Conservation (phyloP, 2,329 filamentous ascomycete species). For the Fusarium liriodendri region DNA sequence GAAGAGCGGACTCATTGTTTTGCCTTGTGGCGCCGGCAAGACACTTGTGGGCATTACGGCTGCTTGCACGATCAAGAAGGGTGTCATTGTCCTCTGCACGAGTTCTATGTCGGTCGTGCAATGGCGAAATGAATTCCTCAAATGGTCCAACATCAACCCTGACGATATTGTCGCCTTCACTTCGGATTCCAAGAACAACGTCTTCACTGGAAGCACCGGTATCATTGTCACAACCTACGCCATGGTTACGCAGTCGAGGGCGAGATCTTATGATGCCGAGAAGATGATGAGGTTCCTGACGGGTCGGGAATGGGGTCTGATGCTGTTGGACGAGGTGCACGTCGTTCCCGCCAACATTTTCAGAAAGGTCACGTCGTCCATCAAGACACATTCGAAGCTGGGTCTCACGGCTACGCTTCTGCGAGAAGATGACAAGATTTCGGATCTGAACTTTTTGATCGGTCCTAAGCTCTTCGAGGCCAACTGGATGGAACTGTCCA, state of each 20-base stretch:
- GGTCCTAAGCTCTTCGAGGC: conserved; percentile 98
- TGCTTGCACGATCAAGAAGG: conserved; percentile 97
- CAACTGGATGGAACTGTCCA: conserved; percentile 98
- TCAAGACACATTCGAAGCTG: conserved; percentile 95
- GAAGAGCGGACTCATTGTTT: conserved; percentile 95
- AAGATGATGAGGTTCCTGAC: conserved; percentile 98
- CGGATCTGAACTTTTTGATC: conserved; percentile 96
- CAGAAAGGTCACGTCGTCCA: conserved; percentile 89
- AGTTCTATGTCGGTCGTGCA: conserved; percentile 98
- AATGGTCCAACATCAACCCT: conserved; percentile 96
- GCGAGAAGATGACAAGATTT: conserved; percentile 98
- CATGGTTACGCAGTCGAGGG: conserved; percentile 95
- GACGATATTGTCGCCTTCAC: conserved; percentile 96
- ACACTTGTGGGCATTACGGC: conserved; percentile 98
- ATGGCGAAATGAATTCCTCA: conserved; percentile 95
- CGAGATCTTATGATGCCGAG: conserved; percentile 89
- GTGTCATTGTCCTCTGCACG: conserved; percentile 93
- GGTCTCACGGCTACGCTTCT: conserved; percentile 94
- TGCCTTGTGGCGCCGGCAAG: conserved; percentile 97
- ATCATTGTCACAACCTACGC: conserved; percentile 98
- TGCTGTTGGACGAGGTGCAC: conserved; percentile 97
- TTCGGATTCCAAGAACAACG: conserved; percentile 84
- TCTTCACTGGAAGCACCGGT: conserved; percentile 88
- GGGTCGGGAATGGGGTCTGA: conserved; percentile 92
- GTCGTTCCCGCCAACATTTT: conserved; percentile 98